These are phyloP conservation scores for Phytopythium litorale DNA, from an alignment of 352 stramenopile species.

Conservation along the genomic window DNA sequence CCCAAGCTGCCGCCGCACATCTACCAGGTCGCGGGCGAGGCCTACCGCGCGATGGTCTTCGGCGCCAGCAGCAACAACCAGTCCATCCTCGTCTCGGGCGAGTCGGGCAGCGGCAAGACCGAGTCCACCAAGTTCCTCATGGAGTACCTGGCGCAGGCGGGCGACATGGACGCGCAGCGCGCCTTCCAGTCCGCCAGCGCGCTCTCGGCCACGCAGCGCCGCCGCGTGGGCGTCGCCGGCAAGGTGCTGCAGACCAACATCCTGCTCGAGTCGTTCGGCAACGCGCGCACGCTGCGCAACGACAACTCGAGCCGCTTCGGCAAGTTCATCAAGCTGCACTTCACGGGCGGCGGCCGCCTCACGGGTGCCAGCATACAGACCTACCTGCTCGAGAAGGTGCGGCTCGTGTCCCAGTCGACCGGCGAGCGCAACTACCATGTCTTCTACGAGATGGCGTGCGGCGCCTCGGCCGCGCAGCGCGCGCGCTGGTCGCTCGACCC, in stretches of 20 bases:
- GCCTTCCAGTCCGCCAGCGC: slow-evolving; percentile 37
- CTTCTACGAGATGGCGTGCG: slow-evolving; percentile 81
- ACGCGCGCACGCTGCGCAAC: slow-evolving; percentile 84
- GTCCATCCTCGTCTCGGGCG: slow-evolving; percentile 83
- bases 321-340: slow-evolving; percentile 92
- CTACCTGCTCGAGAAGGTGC: slow-evolving; percentile 95
- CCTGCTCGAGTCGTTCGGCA: slow-evolving; percentile 88
- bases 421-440: slow-evolving; percentile 87
- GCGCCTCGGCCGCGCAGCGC: slow-evolving; percentile 45
- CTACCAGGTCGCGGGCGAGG: slow-evolving; percentile 78
- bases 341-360: slow-evolving; percentile 64
- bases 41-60: slow-evolving; percentile 78
- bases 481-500: slow-evolving; percentile 63
- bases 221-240: slow-evolving; percentile 54
- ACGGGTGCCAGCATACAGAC: slow-evolving; percentile 88
- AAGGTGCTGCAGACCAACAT: slow-evolving; percentile 91
- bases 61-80: slow-evolving; percentile 61
- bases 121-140: slow-evolving; percentile 90
- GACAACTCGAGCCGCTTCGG: slow-evolving; percentile 91
- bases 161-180: slow-evolving; percentile 61
- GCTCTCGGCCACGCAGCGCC: slow-evolving; percentile 18
- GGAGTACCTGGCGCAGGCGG: slow-evolving; percentile 79
- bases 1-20: slow-evolving; percentile 70
- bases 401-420: slow-evolving; percentile 77
- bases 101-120: slow-evolving; percentile 87